phyloP scores from a whole-genome alignment of 2,329 filamentous ascomycete genomes.

The Mycocentrospora acerina region DNA sequence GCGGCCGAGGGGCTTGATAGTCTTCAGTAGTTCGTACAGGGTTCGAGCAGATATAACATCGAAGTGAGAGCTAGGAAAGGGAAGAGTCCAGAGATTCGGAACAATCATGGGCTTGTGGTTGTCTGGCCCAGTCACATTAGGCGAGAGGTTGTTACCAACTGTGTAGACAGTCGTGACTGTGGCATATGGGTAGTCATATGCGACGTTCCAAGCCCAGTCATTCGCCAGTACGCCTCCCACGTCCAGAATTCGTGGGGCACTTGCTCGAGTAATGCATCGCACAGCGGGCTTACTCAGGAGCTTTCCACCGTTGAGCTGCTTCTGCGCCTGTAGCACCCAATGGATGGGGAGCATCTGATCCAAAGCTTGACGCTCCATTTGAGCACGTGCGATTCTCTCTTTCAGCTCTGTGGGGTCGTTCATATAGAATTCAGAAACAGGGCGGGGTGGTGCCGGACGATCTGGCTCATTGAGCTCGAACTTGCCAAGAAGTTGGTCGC shows the following conservation, averaged over 20 bases:
- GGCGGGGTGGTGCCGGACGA: constrained; percentile 46
- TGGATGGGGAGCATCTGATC: constrained; percentile 64
- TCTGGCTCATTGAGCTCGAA: constrained; percentile 67
- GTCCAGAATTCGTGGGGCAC: constrained; percentile 73
- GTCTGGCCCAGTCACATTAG: constrained; percentile 68
- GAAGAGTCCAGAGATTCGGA: constrained; percentile 73
- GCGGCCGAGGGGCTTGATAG: constrained; percentile 52
- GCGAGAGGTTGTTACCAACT: constrained; percentile 40
- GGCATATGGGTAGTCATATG: constrained; percentile 78
- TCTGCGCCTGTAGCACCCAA: constrained; percentile 65
- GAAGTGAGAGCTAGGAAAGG: constrained; percentile 83
- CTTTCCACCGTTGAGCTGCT: constrained; percentile 61
- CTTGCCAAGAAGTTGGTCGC: constrained; percentile 80
- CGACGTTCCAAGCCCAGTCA: constrained; percentile 95
- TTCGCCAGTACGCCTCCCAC: constrained; percentile 81
- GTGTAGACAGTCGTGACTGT: constrained; percentile 87
- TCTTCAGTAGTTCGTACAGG: constrained; percentile 80
- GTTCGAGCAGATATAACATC: constrained; percentile 89
- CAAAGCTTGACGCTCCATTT: constrained; percentile 80
- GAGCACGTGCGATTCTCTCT: constrained; percentile 50
- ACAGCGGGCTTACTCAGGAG: constrained; percentile 56
- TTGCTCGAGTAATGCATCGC: constrained; percentile 55
- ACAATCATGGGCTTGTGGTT: constrained; percentile 88
- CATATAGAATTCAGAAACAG: constrained; percentile 49
- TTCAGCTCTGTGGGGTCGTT: constrained; percentile 66